A percentile compares a stretch with the other conserved stretches of the same genome.
Evolutionary conservation across 2,329 filamentous ascomycete species (phyloP).

Genomic region (Monosporascus sp.): DNA sequence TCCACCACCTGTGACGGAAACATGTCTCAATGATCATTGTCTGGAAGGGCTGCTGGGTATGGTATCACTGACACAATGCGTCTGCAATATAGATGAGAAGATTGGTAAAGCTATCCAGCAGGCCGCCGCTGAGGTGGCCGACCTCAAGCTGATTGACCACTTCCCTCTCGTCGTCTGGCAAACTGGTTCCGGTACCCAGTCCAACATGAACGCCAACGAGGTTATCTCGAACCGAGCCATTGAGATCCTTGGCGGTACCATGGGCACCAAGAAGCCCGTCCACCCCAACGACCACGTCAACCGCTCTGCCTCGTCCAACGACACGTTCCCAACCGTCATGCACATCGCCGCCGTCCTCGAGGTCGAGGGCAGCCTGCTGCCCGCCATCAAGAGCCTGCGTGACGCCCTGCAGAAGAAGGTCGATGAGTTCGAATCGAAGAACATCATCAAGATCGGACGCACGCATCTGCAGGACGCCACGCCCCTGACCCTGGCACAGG

Average conservation of each 20-base stretch:
- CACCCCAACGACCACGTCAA: conserved; percentile 99
- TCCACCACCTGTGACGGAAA: conserved; percentile 3
- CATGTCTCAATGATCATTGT: too few species aligned
- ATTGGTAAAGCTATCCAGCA: conserved; percentile 90
- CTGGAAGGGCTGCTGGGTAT: background rate
- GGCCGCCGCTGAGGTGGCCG: conserved; percentile 88
- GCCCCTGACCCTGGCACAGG: conserved; percentile 89
- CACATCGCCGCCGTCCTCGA: conserved; percentile 97
- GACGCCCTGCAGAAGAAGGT: conserved; percentile 83
- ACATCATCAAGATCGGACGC: conserved; percentile 98
- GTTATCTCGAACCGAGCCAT: conserved; percentile 99
- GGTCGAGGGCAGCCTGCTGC: conserved; percentile 79
- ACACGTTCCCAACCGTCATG: conserved; percentile 99
- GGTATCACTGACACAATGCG: conserved; percentile 18
- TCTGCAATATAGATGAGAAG: conserved; percentile 63
- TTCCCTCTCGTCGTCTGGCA: conserved; percentile 99
- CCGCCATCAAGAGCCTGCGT: conserved; percentile 75
- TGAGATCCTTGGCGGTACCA: conserved; percentile 89
- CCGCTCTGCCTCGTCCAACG: conserved; percentile 97
- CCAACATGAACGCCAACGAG: conserved; percentile 99
- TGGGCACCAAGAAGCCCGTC: conserved; percentile 96
- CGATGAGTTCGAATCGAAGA: conserved; percentile 74
- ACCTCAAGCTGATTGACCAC: conserved; percentile 90
- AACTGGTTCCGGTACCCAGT: conserved; percentile 96
- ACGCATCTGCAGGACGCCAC: conserved; percentile 98